Base-by-base conservation (phyloP, 352 stramenopile species). In the Globisporangium acanthophoron region DNA sequence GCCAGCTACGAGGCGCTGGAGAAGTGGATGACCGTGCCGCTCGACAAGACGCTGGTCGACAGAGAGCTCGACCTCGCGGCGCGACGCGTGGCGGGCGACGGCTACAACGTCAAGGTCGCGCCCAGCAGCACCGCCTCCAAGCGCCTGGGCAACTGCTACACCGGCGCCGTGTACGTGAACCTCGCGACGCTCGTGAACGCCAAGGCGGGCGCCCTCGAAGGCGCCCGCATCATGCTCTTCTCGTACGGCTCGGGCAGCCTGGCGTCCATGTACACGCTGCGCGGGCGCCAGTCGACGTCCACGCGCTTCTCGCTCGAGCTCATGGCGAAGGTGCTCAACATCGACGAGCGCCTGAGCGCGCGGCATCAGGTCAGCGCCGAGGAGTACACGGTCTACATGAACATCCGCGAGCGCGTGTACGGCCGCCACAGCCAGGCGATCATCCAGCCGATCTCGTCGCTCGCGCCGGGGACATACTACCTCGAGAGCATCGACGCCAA, bases 131-230 rank as follows among this genome's bases (percentile, higher is more conserved):
- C 67, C 15, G 78, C 90, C 0, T 97, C 89, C 11, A 88, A 96
- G 64, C 68, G 82, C 5, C 54, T 99, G 12, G 97, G 97, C 37
- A 99, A 99, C 74, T 98, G 87, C 43, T 99, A 99, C 78, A 98
- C 96, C 2, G 97, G 95, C 12, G 91, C 90, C 13, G 88, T 99
- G 18, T 99, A 99, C 73, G 80, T 98, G 31, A 98, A 98, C 64
- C 68, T 99, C 31, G 88, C 92, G 6, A 97, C 87, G 40, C 74
- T 99, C 6, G 80, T 99, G 35, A 73, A 74, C 54, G 55, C 67
- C 39, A 77, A 65, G 62, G 76, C 56, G 27, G 68, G 53, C 27
- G 76, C 65, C 15, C 67, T 97, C 12, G 62, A 58, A 1, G 82
- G 73, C 41, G 92, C 98, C 67, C 78, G 74, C 13, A 76, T 97